phyloP scores from a whole-genome alignment of 352 stramenopile genomes.

The Phytophthora pinifolia region DNA sequence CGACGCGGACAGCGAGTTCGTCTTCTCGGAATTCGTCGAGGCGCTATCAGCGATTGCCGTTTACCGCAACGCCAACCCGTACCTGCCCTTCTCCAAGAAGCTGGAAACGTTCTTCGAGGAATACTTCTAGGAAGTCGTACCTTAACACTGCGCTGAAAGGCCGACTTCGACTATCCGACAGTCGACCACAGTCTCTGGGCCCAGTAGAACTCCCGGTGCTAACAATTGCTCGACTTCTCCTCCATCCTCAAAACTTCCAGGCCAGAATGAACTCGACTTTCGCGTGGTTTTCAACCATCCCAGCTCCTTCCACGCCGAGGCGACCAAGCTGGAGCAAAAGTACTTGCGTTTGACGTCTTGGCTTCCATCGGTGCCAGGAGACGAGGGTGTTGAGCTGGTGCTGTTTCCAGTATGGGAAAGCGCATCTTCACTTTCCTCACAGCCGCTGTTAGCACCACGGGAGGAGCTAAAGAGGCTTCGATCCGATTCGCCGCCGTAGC shows the following conservation, averaged over 20 bases:
- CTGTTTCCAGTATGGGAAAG: conserved; percentile 21
- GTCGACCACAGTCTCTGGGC: conserved; percentile 69
- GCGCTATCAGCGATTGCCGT: conserved; percentile 69
- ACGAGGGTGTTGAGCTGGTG: conserved; percentile 24
- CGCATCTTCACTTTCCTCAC: conserved; percentile 17
- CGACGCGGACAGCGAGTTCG: conserved; percentile 72
- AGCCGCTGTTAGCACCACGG: conserved; percentile 2
- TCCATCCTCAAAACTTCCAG: conserved; percentile 79
- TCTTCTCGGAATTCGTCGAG: conserved; percentile 82
- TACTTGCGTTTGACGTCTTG: conserved; percentile 64
- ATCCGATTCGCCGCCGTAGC: conserved; percentile 53
- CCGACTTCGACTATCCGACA: conserved; percentile 85
- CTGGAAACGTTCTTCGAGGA: conserved; percentile 78
- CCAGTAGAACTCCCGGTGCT: conserved; percentile 41
- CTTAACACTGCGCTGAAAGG: conserved; percentile 41
- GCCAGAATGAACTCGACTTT: conserved; percentile 81
- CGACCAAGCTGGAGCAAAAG: conserved; percentile 84
- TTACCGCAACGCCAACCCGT: conserved; percentile 79
- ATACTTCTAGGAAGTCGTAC: conserved; percentile 47
- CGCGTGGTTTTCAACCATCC: conserved; percentile 73
- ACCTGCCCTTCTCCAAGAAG: conserved; percentile 73
- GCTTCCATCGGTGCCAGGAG: conserved; percentile 8
- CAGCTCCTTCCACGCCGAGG: conserved; percentile 75
- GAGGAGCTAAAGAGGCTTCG: conserved; percentile 23
- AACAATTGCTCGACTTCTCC: conserved; percentile 71